Conservation (phyloP, 345 rosid species). For the Cochlearia excelsa region DNA sequence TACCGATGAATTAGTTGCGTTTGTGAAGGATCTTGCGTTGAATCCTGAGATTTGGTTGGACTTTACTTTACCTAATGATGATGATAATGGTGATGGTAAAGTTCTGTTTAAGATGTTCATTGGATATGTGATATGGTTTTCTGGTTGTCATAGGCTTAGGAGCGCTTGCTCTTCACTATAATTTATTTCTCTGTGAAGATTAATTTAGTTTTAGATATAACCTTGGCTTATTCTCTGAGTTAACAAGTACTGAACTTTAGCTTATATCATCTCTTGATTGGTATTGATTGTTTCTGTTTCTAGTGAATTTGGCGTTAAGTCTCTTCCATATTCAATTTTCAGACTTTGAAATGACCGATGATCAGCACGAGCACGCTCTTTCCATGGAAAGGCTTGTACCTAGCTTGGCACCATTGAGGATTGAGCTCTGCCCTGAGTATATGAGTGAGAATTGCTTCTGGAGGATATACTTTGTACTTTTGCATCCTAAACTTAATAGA, state of each 20-base stretch:
- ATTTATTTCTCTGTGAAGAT: background rate
- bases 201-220: no score
- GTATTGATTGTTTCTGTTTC: no score
- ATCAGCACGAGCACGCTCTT: conserved; percentile 73
- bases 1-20: conserved; percentile 68
- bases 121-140: background rate
- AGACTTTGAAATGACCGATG: conserved; percentile 82
- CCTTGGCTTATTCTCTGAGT: no score
- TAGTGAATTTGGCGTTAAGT: background rate
- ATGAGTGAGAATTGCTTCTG: conserved; percentile 90
- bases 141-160: background rate
- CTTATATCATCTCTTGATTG: no score
- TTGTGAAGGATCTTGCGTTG: conserved; percentile 66
- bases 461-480: conserved; percentile 95
- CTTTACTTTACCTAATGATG: conserved; percentile 78
- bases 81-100: conserved; percentile 64
- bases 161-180: no score
- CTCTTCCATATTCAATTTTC: conserved; percentile 7
- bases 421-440: conserved; percentile 86
- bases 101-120: conserved; percentile 1
- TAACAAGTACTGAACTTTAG: no score
- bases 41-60: conserved; percentile 93
- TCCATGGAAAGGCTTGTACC: conserved; percentile 72
- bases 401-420: conserved; percentile 69
- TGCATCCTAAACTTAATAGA: conserved; percentile 81